These are phyloP conservation scores for Ophiocordyceps sinensis DNA, from an alignment of 2,329 filamentous ascomycete species.

Conservation along the genomic window DNA sequence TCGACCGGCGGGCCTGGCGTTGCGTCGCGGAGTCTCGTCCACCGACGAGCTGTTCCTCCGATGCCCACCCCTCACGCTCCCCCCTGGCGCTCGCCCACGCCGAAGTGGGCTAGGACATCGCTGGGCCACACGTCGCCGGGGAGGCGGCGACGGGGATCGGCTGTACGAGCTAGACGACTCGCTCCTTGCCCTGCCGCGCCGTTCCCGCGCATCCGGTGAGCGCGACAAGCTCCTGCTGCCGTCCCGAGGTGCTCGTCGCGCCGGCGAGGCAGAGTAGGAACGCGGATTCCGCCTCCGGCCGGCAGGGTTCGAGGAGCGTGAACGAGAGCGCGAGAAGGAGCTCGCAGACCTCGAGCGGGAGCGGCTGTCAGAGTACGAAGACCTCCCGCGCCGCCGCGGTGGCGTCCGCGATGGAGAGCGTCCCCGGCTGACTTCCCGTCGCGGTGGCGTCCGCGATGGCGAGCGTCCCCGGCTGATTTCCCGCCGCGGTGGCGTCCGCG, in stretches of 20 bases:
- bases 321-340: slow-evolving; percentile 1
- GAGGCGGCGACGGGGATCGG: neutral
- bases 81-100: neutral
- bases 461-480: slow-evolving; percentile 3
- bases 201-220: neutral
- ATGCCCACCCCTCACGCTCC: neutral
- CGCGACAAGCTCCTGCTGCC: neutral
- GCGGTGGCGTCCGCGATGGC: too few species aligned
- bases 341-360: slow-evolving; percentile 1
- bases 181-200: neutral
- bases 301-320: neutral
- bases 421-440: too few species aligned
- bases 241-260: neutral
- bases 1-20: too few species aligned
- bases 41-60: slow-evolving; percentile 3
- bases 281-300: neutral
- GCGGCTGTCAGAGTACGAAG: slow-evolving; percentile 2
- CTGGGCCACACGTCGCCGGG: neutral
- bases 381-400: neutral
- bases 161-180: neutral
- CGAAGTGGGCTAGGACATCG: neutral
- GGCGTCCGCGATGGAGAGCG: too few species aligned
- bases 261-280: slow-evolving; percentile 3
- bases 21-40: neutral
- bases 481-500: slow-evolving; percentile 2